phyloP scores from a whole-genome alignment of 176 grass and related monocot species.

The Typha latifolia region DNA sequence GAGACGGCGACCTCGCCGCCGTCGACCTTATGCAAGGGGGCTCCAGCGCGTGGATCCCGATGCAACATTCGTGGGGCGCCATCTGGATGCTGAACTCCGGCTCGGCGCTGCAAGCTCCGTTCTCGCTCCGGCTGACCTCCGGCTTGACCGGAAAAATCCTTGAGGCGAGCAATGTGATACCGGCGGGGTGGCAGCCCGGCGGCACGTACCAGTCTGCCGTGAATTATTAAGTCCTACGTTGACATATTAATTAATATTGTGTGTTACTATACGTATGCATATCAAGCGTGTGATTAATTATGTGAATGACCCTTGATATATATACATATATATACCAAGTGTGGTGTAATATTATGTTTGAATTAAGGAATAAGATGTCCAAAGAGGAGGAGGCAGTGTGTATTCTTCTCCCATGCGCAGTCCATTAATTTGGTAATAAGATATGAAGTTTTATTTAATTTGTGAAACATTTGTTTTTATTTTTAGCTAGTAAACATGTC shows the following conservation, averaged over 20 bases:
- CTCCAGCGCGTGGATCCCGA: constrained; percentile 10
- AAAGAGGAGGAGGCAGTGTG: constrained; percentile 16
- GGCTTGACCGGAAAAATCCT: constrained; percentile 32
- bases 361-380: not conserved
- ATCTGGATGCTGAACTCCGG: constrained; percentile 44
- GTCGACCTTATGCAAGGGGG: constrained; percentile 46
- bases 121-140: constrained; percentile 49
- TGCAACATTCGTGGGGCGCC: constrained; percentile 55
- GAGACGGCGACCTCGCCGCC: constrained; percentile 39
- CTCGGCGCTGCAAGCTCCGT: constrained; percentile 31
- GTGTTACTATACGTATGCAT: too few relatives aligned
- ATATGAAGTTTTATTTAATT: too few relatives aligned
- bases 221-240: constrained; percentile 21
- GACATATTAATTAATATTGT: too few relatives aligned
- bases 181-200: constrained; percentile 36
- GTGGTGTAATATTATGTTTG: not conserved
- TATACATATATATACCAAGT: not conserved
- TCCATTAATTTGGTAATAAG: not conserved
- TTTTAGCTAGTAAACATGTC: too few relatives aligned
- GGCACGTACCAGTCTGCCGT: constrained; percentile 29
- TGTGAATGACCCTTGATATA: not conserved
- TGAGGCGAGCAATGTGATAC: constrained; percentile 42
- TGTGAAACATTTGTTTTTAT: too few relatives aligned
- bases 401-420: constrained; percentile 18
- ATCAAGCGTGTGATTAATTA: not conserved